Conservation (phyloP, 257 asterid genomes). For the Rhazya stricta region DNA sequence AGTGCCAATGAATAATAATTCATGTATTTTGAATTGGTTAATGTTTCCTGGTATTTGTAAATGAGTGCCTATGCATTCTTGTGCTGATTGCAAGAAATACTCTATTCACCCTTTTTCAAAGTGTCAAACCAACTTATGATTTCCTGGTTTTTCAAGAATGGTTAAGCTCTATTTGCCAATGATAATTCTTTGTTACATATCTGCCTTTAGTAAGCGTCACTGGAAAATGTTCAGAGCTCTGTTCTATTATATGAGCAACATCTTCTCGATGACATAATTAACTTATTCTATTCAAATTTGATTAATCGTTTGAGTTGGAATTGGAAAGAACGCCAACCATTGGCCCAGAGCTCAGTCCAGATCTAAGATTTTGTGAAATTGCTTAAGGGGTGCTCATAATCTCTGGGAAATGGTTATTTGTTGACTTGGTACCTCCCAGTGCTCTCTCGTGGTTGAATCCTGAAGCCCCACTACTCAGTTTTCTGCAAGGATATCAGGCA, state of each 20-base stretch:
- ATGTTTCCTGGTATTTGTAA: conserved; percentile 24
- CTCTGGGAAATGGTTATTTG: too few relatives aligned
- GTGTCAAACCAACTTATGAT: neutral
- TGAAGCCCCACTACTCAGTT: too few relatives aligned
- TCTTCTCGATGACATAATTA: neutral
- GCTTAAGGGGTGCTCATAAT: too few relatives aligned
- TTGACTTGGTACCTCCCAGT: too few relatives aligned
- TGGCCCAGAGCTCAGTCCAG: too few relatives aligned
- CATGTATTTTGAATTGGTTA: conserved; percentile 10
- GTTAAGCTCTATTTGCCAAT: neutral
- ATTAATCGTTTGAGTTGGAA: too few relatives aligned
- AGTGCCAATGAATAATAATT: conserved; percentile 10
- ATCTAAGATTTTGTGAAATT: too few relatives aligned
- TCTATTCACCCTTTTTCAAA: neutral
- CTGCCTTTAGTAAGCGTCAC: neutral
- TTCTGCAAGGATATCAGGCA: too few relatives aligned
- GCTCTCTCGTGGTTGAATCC: too few relatives aligned
- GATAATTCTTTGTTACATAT: neutral
- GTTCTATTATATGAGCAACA: neutral
- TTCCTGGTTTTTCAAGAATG: neutral
- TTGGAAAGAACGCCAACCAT: too few relatives aligned
- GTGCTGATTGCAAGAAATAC: conserved; percentile 9
- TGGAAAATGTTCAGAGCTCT: neutral
- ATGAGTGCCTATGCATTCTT: conserved; percentile 13
- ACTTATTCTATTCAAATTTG: too few relatives aligned